Evolutionary conservation across 2,329 filamentous ascomycete genomes (phyloP), one percentile per base, ranked within the genome.

Genomic region (Atkinsonella texensis): DNA sequence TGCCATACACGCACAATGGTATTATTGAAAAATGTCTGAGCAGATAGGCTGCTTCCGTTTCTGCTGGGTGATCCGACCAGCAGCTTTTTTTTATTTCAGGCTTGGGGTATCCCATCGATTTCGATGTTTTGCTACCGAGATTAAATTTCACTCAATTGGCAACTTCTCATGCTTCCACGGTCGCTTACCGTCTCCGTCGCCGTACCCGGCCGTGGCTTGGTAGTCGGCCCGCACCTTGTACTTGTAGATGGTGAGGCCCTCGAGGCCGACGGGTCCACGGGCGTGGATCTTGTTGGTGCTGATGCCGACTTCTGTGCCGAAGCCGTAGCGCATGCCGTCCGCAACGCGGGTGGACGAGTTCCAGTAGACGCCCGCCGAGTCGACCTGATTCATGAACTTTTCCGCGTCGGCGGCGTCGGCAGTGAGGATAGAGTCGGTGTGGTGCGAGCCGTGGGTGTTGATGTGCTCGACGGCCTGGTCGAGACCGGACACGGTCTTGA

Each of bases 271-370:
- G 0, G 93, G 93, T 0, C 93, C 93, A 48, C 93, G 76, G 1
- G 88, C 87, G 66, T 98, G 93, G 57, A 98, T 95, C 74, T 97
- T 98, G 74, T 96, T 98, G 48, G 93, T 98, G 71, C 87, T 94
- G 69, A 98, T 97, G 51, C 93, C 93, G 23, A 98, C 93, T 70
- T 98, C 93, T 0, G 93, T 97, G 46, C 93, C 93, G 69, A 98
- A 98, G 8, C 93, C 93, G 66, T 94, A 97, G 42, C 93, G 79
- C 86, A 95, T 96, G 8, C 93, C 93, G 66, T 98, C 93, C 6
- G 90, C 89, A 71, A 98, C 91, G 48, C 93, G 81, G 9, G 89
- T 95, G 23, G 88, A 94, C 8, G 89, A 87, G 66, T 98, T 98
- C 89, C 91, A 96, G 75, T 95, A 98, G 17, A 91, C 90, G 49